A percentile compares a stretch with the other conserved stretches of the same genome.
phyloP scores from a whole-genome alignment of 2,329 filamentous ascomycete species.

The Scedosporium boydii region DNA sequence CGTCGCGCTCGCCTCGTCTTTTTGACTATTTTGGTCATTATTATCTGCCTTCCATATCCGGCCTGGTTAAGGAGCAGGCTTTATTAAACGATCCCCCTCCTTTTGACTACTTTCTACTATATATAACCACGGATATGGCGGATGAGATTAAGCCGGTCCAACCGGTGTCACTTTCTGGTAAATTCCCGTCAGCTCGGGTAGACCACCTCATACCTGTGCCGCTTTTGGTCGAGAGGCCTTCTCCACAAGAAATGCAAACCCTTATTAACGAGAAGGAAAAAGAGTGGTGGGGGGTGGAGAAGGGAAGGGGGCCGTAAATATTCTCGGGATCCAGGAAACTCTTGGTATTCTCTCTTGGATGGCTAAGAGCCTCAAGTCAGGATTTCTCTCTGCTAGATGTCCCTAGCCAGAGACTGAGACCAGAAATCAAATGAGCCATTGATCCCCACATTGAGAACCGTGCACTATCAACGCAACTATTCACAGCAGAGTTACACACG shows the following conservation, averaged over 20 bases:
- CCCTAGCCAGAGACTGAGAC: too few species aligned
- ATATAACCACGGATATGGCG: conserved; percentile 3
- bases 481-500: too few species aligned
- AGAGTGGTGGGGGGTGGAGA: neutral
- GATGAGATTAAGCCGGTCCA: conserved; percentile 6
- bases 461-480: too few species aligned
- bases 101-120: neutral
- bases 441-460: too few species aligned
- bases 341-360: neutral
- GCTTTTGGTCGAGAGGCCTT: neutral
- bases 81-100: neutral
- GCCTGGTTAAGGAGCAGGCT: neutral
- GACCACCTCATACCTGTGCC: neutral
- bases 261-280: neutral
- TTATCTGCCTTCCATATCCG: conserved; percentile 2
- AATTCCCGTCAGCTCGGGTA: conserved; percentile 6
- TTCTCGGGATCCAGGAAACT: conserved; percentile 3
- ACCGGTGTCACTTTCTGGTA: neutral
- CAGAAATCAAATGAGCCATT: too few species aligned
- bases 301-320: conserved; percentile 6
- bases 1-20: neutral
- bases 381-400: neutral
- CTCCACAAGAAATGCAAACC: conserved; percentile 2
- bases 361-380: neutral
- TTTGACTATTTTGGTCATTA: neutral